Conservation (phyloP, 2,329 filamentous ascomycete species). For the Nannizziopsis arthrosporioides region DNA sequence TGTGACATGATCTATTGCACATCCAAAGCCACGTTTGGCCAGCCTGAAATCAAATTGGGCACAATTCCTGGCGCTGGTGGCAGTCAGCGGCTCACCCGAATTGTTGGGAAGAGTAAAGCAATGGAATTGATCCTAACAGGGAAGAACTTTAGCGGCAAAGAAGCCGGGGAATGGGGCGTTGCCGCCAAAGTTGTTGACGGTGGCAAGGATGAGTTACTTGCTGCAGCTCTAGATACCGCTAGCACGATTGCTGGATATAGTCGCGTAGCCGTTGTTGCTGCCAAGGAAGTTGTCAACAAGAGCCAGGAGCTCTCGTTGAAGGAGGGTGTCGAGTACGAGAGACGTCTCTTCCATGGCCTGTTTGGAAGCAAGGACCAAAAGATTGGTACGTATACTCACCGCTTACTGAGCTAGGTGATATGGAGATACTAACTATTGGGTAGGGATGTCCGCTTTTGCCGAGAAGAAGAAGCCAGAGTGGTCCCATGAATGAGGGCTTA, state of each 20-base stretch:
- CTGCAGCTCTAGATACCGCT: conserved; percentile 68
- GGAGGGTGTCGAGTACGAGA: conserved; percentile 90
- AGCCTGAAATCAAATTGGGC: conserved; percentile 93
- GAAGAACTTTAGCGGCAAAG: conserved; percentile 66
- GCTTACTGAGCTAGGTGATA: neutral
- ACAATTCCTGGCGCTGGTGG: conserved; percentile 87
- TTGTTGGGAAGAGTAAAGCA: conserved; percentile 69
- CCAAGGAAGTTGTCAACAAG: conserved; percentile 99
- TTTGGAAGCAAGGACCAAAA: conserved; percentile 97
- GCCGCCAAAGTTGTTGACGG: conserved; percentile 67
- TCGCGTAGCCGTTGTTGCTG: conserved; percentile 73
- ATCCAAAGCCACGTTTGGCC: conserved; percentile 75
- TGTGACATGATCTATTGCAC: conserved; percentile 90
- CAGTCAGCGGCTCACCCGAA: conserved; percentile 73
- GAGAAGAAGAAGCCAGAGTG: conserved; percentile 91
- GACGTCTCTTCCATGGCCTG: conserved; percentile 79
- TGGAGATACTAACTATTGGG: conserved; percentile 5
- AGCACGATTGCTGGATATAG: conserved; percentile 82
- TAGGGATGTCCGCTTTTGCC: conserved; percentile 78
- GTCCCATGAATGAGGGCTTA: conserved; percentile 54
- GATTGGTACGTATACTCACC: conserved; percentile 50
- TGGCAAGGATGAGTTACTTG: conserved; percentile 68
- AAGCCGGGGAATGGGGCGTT: conserved; percentile 83
- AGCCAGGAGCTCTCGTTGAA: conserved; percentile 79
- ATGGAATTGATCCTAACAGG: conserved; percentile 90